Base-by-base conservation (phyloP, 345 rosid genomes). In the Eucalyptus leucophloia region DNA sequence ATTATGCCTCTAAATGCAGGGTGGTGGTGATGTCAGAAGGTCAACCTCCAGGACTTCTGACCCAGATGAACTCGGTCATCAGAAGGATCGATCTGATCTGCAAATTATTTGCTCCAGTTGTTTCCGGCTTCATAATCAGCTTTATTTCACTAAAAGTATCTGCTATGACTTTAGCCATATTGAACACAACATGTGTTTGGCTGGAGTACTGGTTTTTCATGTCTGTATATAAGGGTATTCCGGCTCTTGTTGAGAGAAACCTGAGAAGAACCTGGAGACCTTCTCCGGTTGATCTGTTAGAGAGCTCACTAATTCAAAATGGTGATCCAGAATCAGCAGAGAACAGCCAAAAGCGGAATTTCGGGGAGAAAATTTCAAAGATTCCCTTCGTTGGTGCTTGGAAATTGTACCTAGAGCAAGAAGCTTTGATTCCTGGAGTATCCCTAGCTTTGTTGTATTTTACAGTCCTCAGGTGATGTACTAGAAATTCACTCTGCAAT, bases 21-120 rank as follows among this genome's bases (percentile, higher is more conserved):
- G 95, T 92, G 88, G 99, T 96, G 90, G 97, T 98, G 87, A 96
- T 96, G 86, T 95, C 99, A 53, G 95, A 97, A 91, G 96, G 94
- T 49, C 90, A 94, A 91, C 92, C 97, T 58, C 95, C 95, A 83
- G 90, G n/a, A 14, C 91, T 90, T n/a, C 91, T 95, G 89, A 95
- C 98, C n/a, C 89, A 92, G 86, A 96, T 96, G 93, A 98, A 98
- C 54, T 95, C 97, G 5, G 91, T 91, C n/a, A 90, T 96, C 53
- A 94, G 99, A 91, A 91, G 99, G 90, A 96, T 95, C 24, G 99
- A 98, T 88, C 93, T 97, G 86, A 92, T 92, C 88, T 94, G 98
- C 88, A 98, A 98, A 95, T 94, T 97, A 92, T 90, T 96, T 8
- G 97, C 98, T 88, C 99, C 99, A 4, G 97, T 96, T 10, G 88